These are phyloP conservation scores for Goffeauzyma gilvescens DNA, from an alignment of 768 basidiomycete genomes.

Conservation along the genomic window DNA sequence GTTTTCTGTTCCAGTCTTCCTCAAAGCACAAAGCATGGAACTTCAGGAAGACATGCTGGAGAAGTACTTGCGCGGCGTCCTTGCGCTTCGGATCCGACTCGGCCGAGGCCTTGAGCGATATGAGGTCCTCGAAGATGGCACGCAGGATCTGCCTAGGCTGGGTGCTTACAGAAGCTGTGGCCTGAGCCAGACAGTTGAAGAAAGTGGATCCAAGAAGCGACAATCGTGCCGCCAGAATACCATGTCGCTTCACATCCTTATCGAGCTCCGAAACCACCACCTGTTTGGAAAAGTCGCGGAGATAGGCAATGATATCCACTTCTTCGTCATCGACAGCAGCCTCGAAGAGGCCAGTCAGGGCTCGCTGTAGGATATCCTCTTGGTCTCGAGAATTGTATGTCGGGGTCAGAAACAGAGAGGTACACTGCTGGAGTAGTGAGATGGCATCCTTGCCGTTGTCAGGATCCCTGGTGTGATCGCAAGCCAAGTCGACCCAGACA, in stretches of 20 bases:
- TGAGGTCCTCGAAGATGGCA: conserved; percentile 47
- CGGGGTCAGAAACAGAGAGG: no score
- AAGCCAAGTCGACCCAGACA: conserved; percentile 55
- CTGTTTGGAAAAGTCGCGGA: conserved; percentile 49
- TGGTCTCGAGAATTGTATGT: no score
- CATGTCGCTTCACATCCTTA: conserved; percentile 17
- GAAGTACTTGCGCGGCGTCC: conserved; percentile 34
- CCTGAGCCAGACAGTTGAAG: conserved; percentile 49
- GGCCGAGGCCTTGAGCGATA: neutral
- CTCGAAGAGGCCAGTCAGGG: no score
- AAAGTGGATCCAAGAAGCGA: conserved; percentile 32
- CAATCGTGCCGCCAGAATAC: conserved; percentile 20
- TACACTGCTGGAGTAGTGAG: no score
- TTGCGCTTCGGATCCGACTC: neutral
- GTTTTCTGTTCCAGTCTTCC: conserved; percentile 72
- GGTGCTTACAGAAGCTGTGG: conserved; percentile 15
- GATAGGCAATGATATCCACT: no score
- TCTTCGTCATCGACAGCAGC: no score
- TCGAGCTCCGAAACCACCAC: conserved; percentile 60
- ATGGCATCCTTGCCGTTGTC: no score
- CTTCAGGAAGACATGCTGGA: conserved; percentile 65
- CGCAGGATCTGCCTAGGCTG: conserved; percentile 46
- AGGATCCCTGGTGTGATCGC: no score
- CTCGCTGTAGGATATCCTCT: no score
- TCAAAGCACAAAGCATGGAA: conserved; percentile 77